These are phyloP conservation scores for Pyrus bretschneideri DNA, from an alignment of 306 rosid species.

Conservation along the genomic window DNA sequence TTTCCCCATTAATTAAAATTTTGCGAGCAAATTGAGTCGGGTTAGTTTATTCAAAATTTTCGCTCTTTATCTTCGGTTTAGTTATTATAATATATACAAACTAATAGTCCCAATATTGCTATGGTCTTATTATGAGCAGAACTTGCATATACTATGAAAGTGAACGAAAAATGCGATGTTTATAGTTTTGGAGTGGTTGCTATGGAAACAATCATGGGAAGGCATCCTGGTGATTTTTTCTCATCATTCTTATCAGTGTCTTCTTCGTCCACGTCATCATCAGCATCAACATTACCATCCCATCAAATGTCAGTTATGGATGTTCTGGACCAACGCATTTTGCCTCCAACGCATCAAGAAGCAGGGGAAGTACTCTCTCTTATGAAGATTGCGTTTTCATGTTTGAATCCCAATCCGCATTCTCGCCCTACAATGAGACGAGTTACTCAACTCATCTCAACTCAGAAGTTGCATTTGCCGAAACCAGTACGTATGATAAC, in stretches of 20 bases:
- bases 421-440: conserved; percentile 3
- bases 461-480: neutral
- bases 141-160: neutral
- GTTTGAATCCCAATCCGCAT: neutral
- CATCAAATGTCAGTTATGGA: neutral
- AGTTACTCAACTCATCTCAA: neutral
- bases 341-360: neutral
- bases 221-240: no score
- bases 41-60: no score
- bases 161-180: neutral
- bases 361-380: neutral
- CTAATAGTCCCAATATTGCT: no score
- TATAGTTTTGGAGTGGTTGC: no score
- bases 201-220: no score
- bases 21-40: no score
- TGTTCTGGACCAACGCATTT: neutral
- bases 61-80: neutral
- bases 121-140: no score
- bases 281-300: neutral
- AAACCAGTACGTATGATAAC: neutral
- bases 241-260: no score
- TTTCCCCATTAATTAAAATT: no score
- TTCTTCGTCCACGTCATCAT: no score
- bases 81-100: no score
- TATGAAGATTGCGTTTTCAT: neutral